Percentiles rank a stretch among this genome's conserved stretches.
Evolutionary conservation across 2,329 filamentous ascomycete species (phyloP).

Genomic region (Xenoacremonium recifei): DNA sequence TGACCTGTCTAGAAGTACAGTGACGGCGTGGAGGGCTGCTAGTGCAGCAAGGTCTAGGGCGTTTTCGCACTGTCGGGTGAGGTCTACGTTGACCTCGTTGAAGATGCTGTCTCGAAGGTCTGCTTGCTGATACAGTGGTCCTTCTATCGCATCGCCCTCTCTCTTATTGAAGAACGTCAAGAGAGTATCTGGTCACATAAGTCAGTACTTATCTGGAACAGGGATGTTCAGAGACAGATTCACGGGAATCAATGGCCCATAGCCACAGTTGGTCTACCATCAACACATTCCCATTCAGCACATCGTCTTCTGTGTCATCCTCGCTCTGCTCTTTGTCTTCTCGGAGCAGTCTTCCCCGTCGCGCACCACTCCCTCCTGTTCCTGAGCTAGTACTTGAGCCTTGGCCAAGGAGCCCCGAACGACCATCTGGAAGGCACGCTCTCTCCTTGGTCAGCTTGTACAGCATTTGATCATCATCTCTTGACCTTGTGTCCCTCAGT

Average conservation of each 20-base stretch:
- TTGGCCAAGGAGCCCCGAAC: constrained; percentile 25
- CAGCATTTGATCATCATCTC: constrained; percentile 66
- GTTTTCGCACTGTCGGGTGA: constrained; percentile 61
- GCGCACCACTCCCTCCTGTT: constrained; percentile 25
- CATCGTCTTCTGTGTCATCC: constrained; percentile 31
- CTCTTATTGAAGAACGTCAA: constrained; percentile 55
- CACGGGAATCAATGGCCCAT: constrained; percentile 55
- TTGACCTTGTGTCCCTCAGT: constrained; percentile 56
- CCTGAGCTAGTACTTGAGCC: constrained; percentile 27
- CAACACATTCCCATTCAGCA: constrained; percentile 56
- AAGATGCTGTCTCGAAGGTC: constrained; percentile 64
- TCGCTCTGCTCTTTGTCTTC: constrained; percentile 29
- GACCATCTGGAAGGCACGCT: constrained; percentile 16
- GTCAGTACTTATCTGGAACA: not conserved
- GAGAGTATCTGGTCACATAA: constrained; percentile 41
- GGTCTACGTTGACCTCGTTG: constrained; percentile 64
- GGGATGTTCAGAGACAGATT: constrained; percentile 14
- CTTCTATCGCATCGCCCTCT: constrained; percentile 53
- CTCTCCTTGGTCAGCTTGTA: constrained; percentile 62
- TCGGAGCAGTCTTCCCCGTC: constrained; percentile 27
- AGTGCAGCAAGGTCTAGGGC: constrained; percentile 61
- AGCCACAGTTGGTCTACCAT: constrained; percentile 69
- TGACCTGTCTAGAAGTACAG: constrained; percentile 57
- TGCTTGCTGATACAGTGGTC: constrained; percentile 56
- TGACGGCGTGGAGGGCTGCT: constrained; percentile 61